Conservation (phyloP, 2,329 filamentous ascomycete genomes). For the Tolypocladium tropicale region DNA sequence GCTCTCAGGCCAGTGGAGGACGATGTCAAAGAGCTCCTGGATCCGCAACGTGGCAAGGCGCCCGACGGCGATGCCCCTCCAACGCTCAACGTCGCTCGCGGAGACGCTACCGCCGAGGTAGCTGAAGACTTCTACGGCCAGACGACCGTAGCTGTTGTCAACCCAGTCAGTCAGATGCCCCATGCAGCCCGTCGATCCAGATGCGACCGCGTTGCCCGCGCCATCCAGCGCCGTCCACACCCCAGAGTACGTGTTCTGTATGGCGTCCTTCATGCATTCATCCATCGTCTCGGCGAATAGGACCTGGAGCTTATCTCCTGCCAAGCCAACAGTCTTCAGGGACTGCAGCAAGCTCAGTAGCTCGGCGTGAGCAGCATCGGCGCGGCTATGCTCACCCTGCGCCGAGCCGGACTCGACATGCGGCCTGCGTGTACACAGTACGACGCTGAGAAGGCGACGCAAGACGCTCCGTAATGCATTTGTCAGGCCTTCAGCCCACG, state of each 20-base stretch:
- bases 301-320: conserved; percentile 58
- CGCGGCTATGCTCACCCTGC: conserved; percentile 15
- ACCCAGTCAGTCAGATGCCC: conserved; percentile 56
- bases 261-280: conserved; percentile 51
- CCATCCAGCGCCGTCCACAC: conserved; percentile 38
- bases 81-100: conserved; percentile 51
- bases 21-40: conserved; percentile 67
- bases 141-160: conserved; percentile 53
- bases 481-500: conserved; percentile 42
- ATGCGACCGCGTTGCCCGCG: conserved; percentile 5
- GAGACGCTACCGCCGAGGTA: conserved; percentile 34
- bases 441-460: conserved; percentile 35
- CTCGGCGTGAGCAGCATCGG: conserved; percentile 34
- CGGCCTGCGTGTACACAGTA: conserved; percentile 24
- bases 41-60: conserved; percentile 61
- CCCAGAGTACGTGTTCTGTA: conserved; percentile 50
- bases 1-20: conserved; percentile 63
- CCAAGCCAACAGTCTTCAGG: conserved; percentile 55
- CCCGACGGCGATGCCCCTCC: conserved; percentile 59
- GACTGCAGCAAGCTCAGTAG: conserved; percentile 47
- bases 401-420: neutral
- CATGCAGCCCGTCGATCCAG: conserved; percentile 34
- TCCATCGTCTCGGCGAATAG: conserved; percentile 65
- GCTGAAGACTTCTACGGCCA: conserved; percentile 52
- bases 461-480: conserved; percentile 45